Percentiles rank a stretch among this genome's conserved stretches.
Evolutionary conservation across 1,284 basidiomycete genomes (phyloP).

Genomic region (Bondarzewia mesenterica): DNA sequence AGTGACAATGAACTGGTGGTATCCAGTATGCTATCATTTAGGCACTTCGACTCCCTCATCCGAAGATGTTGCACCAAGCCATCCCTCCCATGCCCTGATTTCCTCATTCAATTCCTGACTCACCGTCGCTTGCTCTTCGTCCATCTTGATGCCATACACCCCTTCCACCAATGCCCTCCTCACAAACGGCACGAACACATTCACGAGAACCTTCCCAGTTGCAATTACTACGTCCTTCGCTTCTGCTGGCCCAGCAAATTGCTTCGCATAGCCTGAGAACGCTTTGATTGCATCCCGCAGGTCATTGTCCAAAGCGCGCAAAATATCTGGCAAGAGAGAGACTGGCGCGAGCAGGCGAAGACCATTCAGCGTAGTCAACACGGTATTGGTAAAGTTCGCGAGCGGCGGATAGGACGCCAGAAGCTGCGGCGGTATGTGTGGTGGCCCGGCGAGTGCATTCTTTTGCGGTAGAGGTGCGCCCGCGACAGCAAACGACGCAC

Average conservation of each 20-base stretch:
- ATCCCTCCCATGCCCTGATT: constrained; percentile 24
- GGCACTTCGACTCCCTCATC: no score
- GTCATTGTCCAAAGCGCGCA: constrained; percentile 39
- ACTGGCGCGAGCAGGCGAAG: constrained; percentile 76
- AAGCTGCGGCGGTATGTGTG: constrained; percentile 58
- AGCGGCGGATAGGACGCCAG: constrained; percentile 74
- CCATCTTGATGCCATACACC: constrained; percentile 44
- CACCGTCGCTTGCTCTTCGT: constrained; percentile 15
- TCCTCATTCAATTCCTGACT: no score
- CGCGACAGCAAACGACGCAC: constrained; percentile 5
- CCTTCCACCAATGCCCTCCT: constrained; percentile 62
- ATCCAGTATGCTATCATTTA: no score
- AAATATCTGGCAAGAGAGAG: constrained; percentile 39
- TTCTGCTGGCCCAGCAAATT: constrained; percentile 18
- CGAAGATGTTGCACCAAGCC: constrained; percentile 17
- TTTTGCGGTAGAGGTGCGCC: constrained; percentile 16
- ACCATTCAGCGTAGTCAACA: constrained; percentile 72
- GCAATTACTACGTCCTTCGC: constrained; percentile 16
- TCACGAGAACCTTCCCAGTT: constrained; percentile 36
- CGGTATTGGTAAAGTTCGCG: constrained; percentile 67
- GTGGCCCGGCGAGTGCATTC: constrained; percentile 16
- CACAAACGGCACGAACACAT: constrained; percentile 61
- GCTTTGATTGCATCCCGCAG: constrained; percentile 38
- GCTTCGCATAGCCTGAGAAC: constrained; percentile 17
- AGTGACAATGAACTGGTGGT: no score